These are phyloP conservation scores for Simplicillium aogashimaense DNA, from an alignment of 2,329 filamentous ascomycete species.

Conservation along the genomic window DNA sequence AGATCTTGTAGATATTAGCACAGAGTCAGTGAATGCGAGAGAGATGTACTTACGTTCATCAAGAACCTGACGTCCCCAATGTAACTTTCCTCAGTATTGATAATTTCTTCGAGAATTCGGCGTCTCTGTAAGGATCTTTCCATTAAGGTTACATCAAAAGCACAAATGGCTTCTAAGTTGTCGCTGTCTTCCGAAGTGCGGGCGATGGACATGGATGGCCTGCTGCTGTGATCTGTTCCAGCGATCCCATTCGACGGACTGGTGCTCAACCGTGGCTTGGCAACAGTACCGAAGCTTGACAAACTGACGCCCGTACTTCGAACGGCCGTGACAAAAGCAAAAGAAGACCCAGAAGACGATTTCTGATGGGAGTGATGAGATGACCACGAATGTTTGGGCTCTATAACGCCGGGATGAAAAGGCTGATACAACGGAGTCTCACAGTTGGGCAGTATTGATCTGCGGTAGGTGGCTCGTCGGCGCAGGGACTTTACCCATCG, in stretches of 20 bases:
- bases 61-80: constrained; percentile 80
- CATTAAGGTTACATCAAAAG: constrained; percentile 57
- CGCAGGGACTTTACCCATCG: constrained; percentile 66
- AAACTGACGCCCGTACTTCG: constrained; percentile 75
- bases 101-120: constrained; percentile 73
- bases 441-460: too few relatives aligned
- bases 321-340: constrained; percentile 69
- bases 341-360: constrained; percentile 64
- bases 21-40: too few relatives aligned
- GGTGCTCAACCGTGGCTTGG: constrained; percentile 45
- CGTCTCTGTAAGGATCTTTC: constrained; percentile 66
- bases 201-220: constrained; percentile 36
- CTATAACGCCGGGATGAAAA: too few relatives aligned
- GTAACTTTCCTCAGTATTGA: constrained; percentile 80
- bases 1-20: constrained; percentile 43
- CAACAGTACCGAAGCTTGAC: constrained; percentile 58
- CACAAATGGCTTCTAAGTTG: constrained; percentile 43
- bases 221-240: constrained; percentile 52
- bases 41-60: constrained; percentile 60
- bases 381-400: background rate
- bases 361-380: constrained; percentile 30
- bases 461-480: constrained; percentile 31
- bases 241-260: constrained; percentile 43
- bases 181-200: constrained; percentile 54
- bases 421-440: too few relatives aligned